Evolutionary conservation across 768 basidiomycete genomes (phyloP), one percentile per base, ranked within the genome.

Genomic region (Tephrocybe sp.): DNA sequence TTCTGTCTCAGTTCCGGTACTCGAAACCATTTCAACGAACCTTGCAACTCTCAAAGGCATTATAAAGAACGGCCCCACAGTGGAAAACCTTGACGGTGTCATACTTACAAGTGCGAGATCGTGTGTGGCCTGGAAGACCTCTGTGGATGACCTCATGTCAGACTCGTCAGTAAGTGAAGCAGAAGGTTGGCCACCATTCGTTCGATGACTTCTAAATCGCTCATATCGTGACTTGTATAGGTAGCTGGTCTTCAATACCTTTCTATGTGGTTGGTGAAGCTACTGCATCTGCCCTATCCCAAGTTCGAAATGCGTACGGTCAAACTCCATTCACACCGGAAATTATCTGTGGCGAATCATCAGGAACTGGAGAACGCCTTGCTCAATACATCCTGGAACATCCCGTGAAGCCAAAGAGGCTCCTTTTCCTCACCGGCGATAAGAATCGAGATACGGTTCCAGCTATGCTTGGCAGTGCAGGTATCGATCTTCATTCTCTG

Each of bases 341-440:
- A 25, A 48, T 64, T 23, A 69, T 80, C 27, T 63, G 69, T 5
- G 77, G 77, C 15, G 67, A 69, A 52, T 70, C 79, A 7, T 71
- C 82, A 2, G 92, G 91, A 3, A 88, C 76, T 13, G 80, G 79
- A n/a, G 83, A 83, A 57, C 69, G 74, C 30, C 80, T 91, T 11
- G 88, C 81, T 1, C 68, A 63, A 13, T 87, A 81, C 59, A 88
- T 93, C 52, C 57, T 86, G 38, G 55, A 62, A 0, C 70, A 74
- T 42, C 18, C 63, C 8, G 44, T 56, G 9, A 48, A 48, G 47
- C 57, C 52, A 4, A 56, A 51, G 15, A 72, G 61, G 24, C 60
- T 94, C 41, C 63, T 94, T 5, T 92, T 91, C 61, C 75, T 95
- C 8, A 89, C 83, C 10, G 91, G 91, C 18, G 92, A 94, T 75